Base-by-base conservation (phyloP, 495 filamentous ascomycete species). In the Annulohypoxylon moriforme region DNA sequence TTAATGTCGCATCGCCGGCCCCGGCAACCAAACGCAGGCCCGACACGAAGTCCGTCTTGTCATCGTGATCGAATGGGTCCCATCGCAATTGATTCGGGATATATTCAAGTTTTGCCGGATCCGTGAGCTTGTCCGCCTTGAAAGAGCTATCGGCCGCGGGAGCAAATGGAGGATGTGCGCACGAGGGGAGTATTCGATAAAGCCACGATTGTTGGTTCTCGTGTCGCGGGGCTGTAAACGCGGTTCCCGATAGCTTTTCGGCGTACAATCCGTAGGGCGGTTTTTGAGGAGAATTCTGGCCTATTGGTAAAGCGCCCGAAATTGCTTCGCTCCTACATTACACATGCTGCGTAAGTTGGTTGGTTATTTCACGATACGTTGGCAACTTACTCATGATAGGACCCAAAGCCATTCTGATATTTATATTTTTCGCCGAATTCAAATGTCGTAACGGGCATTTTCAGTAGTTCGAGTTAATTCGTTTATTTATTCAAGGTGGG, bases 161-260 rank as follows among this genome's bases (percentile, higher is more conserved):
- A 24, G 85, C 75, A 78, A 97, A 97, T 55, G 91, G 87, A 63
- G 88, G 87, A 74, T 98, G 94, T 5, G 93, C 87, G 42, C 93
- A 93, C 0, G 92, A 87, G 36, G 94, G 94, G 27, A 97, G 83
- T 67, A 97, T 93, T 10, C 94, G 88, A 78, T 98, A 97, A n/a
- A 97, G 89, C 94, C 94, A 98, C 38, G 94, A 87, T 75, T 97
- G 94, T 77, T 91, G 89, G 81, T 97, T 98, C 77, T 96, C 92
- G 79, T 90, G 87, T 16, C 94, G 88, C 0, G 94, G 94, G 5
- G 94, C 93, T 25, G 94, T 98, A 77, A 98, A 98, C 38, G 94
- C 91, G 6, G 94, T 97, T 14, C 94, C 94, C 0, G 94, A 97
- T 27, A 98, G 88, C 86, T 97, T 97, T 79, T 98, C 94, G 52